phyloP scores from a whole-genome alignment of 129 eudicot genomes.

The Chrysanthemum lavandulifolium region DNA sequence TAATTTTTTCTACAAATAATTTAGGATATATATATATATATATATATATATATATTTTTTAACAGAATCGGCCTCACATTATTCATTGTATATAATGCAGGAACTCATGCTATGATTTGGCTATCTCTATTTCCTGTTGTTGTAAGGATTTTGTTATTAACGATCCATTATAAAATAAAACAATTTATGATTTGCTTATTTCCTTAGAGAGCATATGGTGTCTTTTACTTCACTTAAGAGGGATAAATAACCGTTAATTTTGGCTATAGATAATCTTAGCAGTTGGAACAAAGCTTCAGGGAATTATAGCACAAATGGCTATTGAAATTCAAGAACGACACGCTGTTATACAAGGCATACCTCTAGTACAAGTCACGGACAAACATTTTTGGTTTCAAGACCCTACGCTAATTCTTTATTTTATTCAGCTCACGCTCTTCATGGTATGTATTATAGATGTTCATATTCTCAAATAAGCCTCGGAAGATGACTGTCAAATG shows the following conservation, averaged over 20 bases:
- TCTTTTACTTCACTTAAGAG: conserved; percentile 8
- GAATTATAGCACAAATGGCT: conserved; percentile 81
- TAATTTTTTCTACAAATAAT: background rate
- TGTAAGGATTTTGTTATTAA: conserved; percentile 50
- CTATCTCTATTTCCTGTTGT: conserved; percentile 69
- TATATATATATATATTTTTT: background rate
- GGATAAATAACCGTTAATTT: conserved; percentile 16
- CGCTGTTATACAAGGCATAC: conserved; percentile 40
- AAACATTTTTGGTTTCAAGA: conserved; percentile 40
- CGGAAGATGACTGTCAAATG: too few species aligned
- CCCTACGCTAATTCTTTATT: conserved; percentile 31
- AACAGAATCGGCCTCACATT: background rate
- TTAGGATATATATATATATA: background rate
- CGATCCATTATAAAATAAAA: too few species aligned
- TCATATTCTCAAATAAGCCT: background rate
- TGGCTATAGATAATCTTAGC: conserved; percentile 66
- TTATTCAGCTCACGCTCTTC: conserved; percentile 42
- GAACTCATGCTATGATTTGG: conserved; percentile 67
- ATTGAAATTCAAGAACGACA: conserved; percentile 41
- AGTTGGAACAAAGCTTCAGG: conserved; percentile 92
- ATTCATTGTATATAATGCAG: conserved; percentile 35
- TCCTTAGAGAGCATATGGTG: background rate
- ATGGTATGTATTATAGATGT: conserved; percentile 19
- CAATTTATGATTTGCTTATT: background rate
- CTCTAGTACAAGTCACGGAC: conserved; percentile 41